A percentile compares a stretch with the other conserved stretches of the same genome.
Conservation (phyloP, 1,284 basidiomycete genomes). For the Acaromyces ingoldii region DNA sequence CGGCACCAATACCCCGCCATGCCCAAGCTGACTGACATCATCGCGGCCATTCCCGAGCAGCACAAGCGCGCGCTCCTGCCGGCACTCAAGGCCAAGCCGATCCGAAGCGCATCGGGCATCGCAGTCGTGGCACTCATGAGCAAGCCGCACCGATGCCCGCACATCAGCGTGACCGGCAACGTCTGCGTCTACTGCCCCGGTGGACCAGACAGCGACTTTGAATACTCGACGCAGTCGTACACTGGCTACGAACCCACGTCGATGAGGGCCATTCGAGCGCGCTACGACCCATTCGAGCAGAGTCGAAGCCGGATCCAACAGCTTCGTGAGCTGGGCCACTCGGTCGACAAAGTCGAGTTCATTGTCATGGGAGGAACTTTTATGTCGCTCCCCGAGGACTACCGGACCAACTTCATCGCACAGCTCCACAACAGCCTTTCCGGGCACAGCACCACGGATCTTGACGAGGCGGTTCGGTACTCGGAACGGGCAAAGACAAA, state of each 20-base stretch:
- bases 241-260: slow-evolving; percentile 96
- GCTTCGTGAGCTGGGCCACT: slow-evolving; percentile 87
- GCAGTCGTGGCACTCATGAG: slow-evolving; percentile 99
- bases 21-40: slow-evolving; percentile 91
- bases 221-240: slow-evolving; percentile 95
- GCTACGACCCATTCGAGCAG: slow-evolving; percentile 99
- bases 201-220: slow-evolving; percentile 98
- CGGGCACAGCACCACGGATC: slow-evolving; percentile 80
- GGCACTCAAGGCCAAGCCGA: slow-evolving; percentile 86
- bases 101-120: slow-evolving; percentile 95
- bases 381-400: slow-evolving; percentile 97
- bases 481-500: slow-evolving; percentile 97
- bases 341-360: slow-evolving; percentile 97
- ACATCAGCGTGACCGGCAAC: slow-evolving; percentile 99
- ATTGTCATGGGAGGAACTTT: slow-evolving; percentile 99
- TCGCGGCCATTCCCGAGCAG: slow-evolving; percentile 95
- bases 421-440: slow-evolving; percentile 95
- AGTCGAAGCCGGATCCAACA: slow-evolving; percentile 92
- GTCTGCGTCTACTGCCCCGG: slow-evolving; percentile 99
- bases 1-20: slow-evolving; percentile 80
- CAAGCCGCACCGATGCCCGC: slow-evolving; percentile 98
- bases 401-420: slow-evolving; percentile 86
- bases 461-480: slow-evolving; percentile 97
- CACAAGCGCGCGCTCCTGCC: slow-evolving; percentile 87
- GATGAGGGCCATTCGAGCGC: slow-evolving; percentile 95